Evolutionary conservation across 345 rosid species (phyloP).

Genomic region (Physaria fendleri): DNA sequence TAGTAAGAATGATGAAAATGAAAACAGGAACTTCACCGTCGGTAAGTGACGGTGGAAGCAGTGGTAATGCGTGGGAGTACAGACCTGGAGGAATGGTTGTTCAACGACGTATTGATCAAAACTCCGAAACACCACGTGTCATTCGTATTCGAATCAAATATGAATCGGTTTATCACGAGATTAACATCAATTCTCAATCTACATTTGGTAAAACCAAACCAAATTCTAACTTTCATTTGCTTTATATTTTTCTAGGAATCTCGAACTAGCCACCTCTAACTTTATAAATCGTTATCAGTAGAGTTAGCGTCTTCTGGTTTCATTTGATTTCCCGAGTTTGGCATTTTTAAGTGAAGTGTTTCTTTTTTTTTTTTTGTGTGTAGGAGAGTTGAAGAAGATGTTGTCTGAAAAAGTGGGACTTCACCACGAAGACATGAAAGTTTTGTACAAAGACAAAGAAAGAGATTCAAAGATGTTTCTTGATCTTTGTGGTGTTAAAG

Average conservation of each 20-base stretch:
- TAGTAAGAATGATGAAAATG: constrained; percentile 28
- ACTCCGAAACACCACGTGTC: constrained; percentile 61
- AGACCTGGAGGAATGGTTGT: constrained; percentile 99
- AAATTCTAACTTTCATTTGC: background rate
- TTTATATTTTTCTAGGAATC: no score
- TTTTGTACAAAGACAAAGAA: constrained; percentile 86
- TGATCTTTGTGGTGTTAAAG: constrained; percentile 84
- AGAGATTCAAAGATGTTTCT: constrained; percentile 93
- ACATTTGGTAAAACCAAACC: constrained; percentile 55
- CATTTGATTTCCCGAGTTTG: background rate
- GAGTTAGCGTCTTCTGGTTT: no score
- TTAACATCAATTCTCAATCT: constrained; percentile 71
- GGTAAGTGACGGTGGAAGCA: constrained; percentile 36
- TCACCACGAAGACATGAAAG: constrained; percentile 90
- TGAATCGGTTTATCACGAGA: constrained; percentile 73
- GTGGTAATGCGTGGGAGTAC: constrained; percentile 69
- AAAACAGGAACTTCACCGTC: constrained; percentile 23
- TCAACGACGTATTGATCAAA: constrained; percentile 72
- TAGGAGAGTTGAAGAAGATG: constrained; percentile 96
- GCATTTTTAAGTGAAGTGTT: background rate
- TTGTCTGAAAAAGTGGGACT: constrained; percentile 69
- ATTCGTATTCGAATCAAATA: constrained; percentile 81
- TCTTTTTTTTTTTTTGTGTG: background rate
- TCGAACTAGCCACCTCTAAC: no score
- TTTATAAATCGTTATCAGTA: no score